A percentile compares a stretch with the other conserved stretches of the same genome.
These are phyloP conservation scores for Tolypocladium paradoxum DNA, from an alignment of 2,329 filamentous ascomycete genomes.

Conservation along the genomic window DNA sequence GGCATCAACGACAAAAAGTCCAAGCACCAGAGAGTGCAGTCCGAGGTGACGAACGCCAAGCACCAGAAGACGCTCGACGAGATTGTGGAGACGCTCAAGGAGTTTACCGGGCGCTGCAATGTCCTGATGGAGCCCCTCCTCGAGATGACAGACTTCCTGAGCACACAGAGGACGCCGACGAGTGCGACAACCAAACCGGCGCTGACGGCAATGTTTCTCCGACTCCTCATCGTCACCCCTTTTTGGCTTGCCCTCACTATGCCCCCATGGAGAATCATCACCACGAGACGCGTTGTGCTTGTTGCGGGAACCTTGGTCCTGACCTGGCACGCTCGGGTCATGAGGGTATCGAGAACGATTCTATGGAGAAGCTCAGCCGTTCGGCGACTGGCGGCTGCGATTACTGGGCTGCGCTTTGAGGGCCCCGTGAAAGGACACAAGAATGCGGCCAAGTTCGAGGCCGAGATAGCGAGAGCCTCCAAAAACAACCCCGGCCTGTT, in stretches of 20 bases:
- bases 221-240: conserved; percentile 79
- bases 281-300: conserved; percentile 74
- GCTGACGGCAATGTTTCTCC: conserved; percentile 78
- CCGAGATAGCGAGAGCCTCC: conserved; percentile 8
- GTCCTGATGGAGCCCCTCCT: conserved; percentile 82
- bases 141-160: conserved; percentile 84
- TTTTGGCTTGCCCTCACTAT: conserved; percentile 78
- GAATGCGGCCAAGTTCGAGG: conserved; percentile 9
- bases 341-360: conserved; percentile 73
- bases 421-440: conserved; percentile 27
- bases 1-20: conserved; percentile 15
- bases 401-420: conserved; percentile 73
- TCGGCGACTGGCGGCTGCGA: conserved; percentile 54
- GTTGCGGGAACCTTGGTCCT: conserved; percentile 75
- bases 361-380: conserved; percentile 80
- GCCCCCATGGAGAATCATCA: conserved; percentile 75
- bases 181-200: conserved; percentile 85
- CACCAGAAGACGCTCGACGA: conserved; percentile 94
- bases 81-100: conserved; percentile 86
- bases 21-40: conserved; percentile 33
- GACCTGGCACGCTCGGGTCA: conserved; percentile 85
- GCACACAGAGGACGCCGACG: conserved; percentile 80
- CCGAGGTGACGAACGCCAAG: conserved; percentile 54
- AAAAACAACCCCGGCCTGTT: conserved; percentile 14
- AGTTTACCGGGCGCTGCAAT: conserved; percentile 86